Conservation (phyloP, 306 rosid species). For the Herpetospermum pedunculosum region DNA sequence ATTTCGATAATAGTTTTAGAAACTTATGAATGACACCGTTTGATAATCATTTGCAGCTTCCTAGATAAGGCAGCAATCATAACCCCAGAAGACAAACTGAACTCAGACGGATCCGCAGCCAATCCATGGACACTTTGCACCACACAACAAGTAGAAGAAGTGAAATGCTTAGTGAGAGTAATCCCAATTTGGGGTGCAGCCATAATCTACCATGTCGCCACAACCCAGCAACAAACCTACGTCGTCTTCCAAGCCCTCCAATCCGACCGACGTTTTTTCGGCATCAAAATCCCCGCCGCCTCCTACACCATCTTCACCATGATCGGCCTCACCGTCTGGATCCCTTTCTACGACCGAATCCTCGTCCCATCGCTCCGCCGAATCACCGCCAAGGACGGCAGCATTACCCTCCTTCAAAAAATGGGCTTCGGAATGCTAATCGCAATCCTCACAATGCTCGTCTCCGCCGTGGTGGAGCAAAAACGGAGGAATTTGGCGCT, state of each 20-base stretch:
- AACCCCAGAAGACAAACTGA: constrained; percentile 31
- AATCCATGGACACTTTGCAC: constrained; percentile 73
- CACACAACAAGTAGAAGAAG: constrained; percentile 79
- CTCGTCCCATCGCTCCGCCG: constrained; percentile 38
- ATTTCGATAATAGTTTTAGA: no score
- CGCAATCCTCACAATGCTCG: constrained; percentile 28
- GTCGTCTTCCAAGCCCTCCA: constrained; percentile 79
- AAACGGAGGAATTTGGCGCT: constrained; percentile 37
- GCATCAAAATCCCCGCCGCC: constrained; percentile 62
- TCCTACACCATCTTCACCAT: constrained; percentile 44
- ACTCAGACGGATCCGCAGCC: constrained; percentile 51
- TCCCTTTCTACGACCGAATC: constrained; percentile 58
- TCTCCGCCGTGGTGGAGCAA: constrained; percentile 48
- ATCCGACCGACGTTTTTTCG: constrained; percentile 35
- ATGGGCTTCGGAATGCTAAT: constrained; percentile 54
- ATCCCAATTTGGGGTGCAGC: constrained; percentile 60
- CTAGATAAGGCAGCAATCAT: constrained; percentile 73
- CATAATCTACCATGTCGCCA: constrained; percentile 22
- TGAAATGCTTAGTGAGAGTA: constrained; percentile 56
- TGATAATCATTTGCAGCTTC: no score
- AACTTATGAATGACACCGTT: no score
- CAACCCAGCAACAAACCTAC: constrained; percentile 43
- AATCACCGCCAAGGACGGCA: constrained; percentile 43
- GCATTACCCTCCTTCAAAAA: constrained; percentile 67
- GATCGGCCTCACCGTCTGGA: constrained; percentile 51